Evolutionary conservation across 352 stramenopile genomes (phyloP).

Genomic region (Elongisporangium senticosum): DNA sequence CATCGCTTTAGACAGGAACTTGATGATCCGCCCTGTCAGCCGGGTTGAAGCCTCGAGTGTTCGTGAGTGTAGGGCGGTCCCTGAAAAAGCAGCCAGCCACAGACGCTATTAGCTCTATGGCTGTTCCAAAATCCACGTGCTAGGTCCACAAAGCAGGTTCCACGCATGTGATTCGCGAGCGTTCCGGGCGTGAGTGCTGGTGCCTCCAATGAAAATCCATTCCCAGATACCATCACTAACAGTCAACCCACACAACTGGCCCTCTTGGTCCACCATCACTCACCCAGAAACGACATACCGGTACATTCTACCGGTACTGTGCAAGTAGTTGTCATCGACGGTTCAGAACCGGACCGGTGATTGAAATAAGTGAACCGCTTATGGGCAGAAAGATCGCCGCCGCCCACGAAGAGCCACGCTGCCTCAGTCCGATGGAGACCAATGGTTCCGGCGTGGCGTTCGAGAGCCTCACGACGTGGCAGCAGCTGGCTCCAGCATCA

Average conservation of each 20-base stretch:
- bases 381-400: not conserved
- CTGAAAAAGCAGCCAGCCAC: not conserved
- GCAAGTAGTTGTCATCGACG: not conserved
- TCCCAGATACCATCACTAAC: not conserved
- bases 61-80: not conserved
- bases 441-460: not conserved
- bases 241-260: not conserved
- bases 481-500: slow-evolving; percentile 5
- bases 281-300: not conserved
- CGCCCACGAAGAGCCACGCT: not conserved
- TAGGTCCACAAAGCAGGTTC: not conserved
- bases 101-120: not conserved
- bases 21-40: not conserved
- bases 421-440: not conserved
- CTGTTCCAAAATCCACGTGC: not conserved
- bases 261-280: not conserved
- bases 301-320: not conserved
- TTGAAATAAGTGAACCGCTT: not conserved
- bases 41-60: not conserved
- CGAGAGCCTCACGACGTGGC: slow-evolving; percentile 3
- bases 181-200: not conserved
- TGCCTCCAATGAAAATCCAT: not conserved
- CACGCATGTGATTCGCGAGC: not conserved
- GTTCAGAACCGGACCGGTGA: not conserved
- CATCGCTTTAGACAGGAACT: not conserved